Conservation (phyloP, 805 yeast genomes). For the Pichia cabralensis region DNA sequence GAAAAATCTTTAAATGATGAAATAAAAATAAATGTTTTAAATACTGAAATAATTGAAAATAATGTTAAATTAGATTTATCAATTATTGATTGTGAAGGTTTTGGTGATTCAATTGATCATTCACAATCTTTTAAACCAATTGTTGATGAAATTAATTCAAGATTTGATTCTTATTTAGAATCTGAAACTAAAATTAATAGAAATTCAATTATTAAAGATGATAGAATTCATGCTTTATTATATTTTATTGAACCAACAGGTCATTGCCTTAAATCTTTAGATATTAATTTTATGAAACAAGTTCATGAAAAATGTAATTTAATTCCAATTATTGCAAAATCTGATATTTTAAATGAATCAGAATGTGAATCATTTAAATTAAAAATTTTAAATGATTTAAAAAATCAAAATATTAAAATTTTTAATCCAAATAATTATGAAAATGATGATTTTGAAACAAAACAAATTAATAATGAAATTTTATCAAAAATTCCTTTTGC, state of each 20-base stretch:
- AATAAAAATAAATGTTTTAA: slow-evolving; percentile 50
- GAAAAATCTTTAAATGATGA: slow-evolving; percentile 28
- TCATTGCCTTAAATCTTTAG: slow-evolving; percentile 82
- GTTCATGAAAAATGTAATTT: slow-evolving; percentile 87
- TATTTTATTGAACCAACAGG: slow-evolving; percentile 97
- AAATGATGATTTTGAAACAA: slow-evolving; percentile 72
- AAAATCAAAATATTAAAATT: slow-evolving; percentile 59
- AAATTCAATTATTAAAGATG: slow-evolving; percentile 42
- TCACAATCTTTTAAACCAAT: slow-evolving; percentile 81
- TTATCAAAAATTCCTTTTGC: slow-evolving; percentile 81
- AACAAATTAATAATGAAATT: slow-evolving; percentile 53
- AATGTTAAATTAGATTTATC: slow-evolving; percentile 81
- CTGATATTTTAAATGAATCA: slow-evolving; percentile 84
- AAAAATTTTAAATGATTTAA: slow-evolving; percentile 69
- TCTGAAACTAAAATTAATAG: slow-evolving; percentile 79
- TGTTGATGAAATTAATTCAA: slow-evolving; percentile 73
- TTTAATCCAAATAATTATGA: slow-evolving; percentile 74
- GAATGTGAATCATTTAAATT: slow-evolving; percentile 71
- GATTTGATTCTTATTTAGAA: slow-evolving; percentile 85
- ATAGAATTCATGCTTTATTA: slow-evolving; percentile 85
- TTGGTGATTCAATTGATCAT: slow-evolving; percentile 83
- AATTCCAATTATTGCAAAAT: slow-evolving; percentile 90
- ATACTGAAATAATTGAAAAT: slow-evolving; percentile 80
- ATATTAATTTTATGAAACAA: slow-evolving; percentile 77
- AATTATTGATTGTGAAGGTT: slow-evolving; percentile 86